These are phyloP conservation scores for Paramecium sexaurelia DNA, from an alignment of 73 alveolate species.

Conservation along the genomic window DNA sequence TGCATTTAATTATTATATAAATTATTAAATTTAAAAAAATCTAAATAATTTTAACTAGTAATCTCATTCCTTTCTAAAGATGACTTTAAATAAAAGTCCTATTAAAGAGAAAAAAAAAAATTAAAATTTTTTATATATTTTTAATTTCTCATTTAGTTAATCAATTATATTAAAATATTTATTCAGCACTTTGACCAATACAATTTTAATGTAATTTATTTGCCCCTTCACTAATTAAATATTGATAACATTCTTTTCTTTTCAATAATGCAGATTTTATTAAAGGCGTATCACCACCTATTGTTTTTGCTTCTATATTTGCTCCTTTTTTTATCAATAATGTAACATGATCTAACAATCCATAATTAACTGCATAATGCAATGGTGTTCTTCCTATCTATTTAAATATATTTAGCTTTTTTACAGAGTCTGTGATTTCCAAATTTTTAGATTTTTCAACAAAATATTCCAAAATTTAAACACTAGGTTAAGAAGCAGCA, in stretches of 20 bases:
- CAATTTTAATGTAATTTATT: background rate
- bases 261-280: background rate
- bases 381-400: slow-evolving; percentile 8
- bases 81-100: too few relatives aligned
- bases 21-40: background rate
- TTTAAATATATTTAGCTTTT: background rate
- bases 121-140: too few relatives aligned
- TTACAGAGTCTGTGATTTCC: slow-evolving; percentile 3
- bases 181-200: background rate
- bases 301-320: background rate
- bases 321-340: background rate
- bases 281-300: slow-evolving; percentile 22
- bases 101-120: too few relatives aligned
- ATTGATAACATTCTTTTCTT: background rate
- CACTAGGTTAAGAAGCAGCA: background rate
- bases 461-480: background rate
- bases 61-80: background rate
- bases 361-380: background rate
- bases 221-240: background rate
- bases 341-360: background rate
- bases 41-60: background rate
- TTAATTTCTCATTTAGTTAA: too few relatives aligned
- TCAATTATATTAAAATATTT: background rate
- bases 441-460: background rate
- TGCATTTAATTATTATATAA: background rate